Evolutionary conservation across 2,329 filamentous ascomycete genomes (phyloP).

Genomic region (Colletotrichum sp.): DNA sequence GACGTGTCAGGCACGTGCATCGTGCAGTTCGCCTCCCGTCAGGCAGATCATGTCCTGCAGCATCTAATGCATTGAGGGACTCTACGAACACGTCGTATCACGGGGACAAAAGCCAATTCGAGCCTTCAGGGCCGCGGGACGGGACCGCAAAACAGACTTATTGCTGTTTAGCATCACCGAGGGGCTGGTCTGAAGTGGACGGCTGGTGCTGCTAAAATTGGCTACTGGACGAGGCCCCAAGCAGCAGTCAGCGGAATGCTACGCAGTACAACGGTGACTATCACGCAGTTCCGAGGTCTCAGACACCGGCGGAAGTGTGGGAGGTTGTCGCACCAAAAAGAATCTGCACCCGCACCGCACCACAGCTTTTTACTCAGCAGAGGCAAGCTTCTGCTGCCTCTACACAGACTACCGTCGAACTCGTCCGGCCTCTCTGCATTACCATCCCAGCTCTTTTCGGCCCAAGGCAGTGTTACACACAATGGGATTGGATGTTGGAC

Average conservation of each 20-base stretch:
- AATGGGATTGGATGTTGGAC: background rate
- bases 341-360: background rate
- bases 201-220: conserved; percentile 14
- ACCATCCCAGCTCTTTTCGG: background rate
- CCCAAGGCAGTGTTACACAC: background rate
- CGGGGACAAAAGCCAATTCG: background rate
- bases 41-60: background rate
- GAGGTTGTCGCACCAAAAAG: conserved; percentile 9
- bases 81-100: background rate
- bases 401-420: background rate
- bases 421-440: conserved; percentile 11
- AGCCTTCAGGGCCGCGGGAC: background rate
- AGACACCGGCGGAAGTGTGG: conserved; percentile 13
- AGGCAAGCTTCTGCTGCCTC: background rate
- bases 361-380: background rate
- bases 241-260: background rate
- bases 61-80: background rate
- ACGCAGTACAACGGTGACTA: background rate
- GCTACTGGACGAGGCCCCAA: background rate
- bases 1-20: background rate
- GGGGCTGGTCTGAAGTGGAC: conserved; percentile 3
- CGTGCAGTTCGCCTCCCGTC: conserved; percentile 5
- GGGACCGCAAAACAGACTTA: conserved; percentile 8
- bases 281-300: conserved; percentile 20
- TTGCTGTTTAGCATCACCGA: background rate